Percentiles rank a stretch among this genome's conserved stretches.
Conservation (phyloP, 495 filamentous ascomycete species). For the Aspergillus saccharolyticus region DNA sequence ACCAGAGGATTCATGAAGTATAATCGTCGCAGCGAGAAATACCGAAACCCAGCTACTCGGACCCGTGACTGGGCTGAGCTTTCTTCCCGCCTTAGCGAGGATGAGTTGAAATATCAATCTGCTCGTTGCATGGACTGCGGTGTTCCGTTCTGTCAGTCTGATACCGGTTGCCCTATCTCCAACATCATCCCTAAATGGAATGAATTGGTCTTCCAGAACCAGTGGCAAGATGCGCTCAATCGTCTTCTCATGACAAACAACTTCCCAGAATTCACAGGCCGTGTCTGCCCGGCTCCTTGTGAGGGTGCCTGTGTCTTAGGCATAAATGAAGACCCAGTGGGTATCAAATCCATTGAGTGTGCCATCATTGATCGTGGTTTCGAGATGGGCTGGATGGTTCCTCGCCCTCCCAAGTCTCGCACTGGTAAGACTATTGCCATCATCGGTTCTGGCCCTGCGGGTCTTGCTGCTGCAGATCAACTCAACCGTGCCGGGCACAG, state of each 20-base stretch:
- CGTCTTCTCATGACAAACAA: constrained; percentile 98
- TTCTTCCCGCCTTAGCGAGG: constrained; percentile 81
- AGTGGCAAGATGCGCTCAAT: constrained; percentile 95
- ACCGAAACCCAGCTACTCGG: constrained; percentile 79
- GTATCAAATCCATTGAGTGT: constrained; percentile 99
- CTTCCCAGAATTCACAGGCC: constrained; percentile 98
- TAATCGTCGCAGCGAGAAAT: constrained; percentile 89
- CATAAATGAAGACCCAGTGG: constrained; percentile 97
- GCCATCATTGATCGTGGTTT: constrained; percentile 99
- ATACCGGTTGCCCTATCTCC: constrained; percentile 94
- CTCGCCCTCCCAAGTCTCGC: constrained; percentile 69
- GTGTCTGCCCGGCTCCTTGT: constrained; percentile 96
- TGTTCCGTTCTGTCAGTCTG: constrained; percentile 98
- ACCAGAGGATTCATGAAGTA: constrained; percentile 99
- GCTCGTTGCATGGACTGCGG: constrained; percentile 99
- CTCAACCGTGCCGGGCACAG: constrained; percentile 89
- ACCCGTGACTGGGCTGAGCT: constrained; percentile 95
- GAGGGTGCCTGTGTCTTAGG: constrained; percentile 97
- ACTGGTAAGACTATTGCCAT: constrained; percentile 89
- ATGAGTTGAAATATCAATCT: constrained; percentile 97
- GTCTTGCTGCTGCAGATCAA: constrained; percentile 90
- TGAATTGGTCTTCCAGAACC: constrained; percentile 84
- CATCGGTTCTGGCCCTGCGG: constrained; percentile 91
- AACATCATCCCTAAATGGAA: constrained; percentile 99
- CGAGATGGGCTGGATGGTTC: constrained; percentile 99